These are phyloP conservation scores for Ceratobasidium sp. DNA, from an alignment of 1,284 basidiomycete genomes.

Conservation along the genomic window DNA sequence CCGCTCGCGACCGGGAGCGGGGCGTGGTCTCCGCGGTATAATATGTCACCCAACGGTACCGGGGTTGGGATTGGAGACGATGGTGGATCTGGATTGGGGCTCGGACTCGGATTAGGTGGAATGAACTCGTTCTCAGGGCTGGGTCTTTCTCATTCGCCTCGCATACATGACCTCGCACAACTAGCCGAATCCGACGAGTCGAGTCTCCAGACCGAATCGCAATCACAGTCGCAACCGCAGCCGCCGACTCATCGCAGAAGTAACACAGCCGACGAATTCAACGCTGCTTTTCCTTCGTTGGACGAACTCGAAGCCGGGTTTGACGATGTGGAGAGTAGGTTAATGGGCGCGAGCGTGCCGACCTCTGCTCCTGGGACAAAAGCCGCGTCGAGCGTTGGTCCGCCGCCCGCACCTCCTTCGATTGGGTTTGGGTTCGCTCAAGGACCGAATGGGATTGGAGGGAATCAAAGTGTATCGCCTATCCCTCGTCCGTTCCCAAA, in stretches of 20 bases:
- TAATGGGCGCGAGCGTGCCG: slow-evolving; percentile 11
- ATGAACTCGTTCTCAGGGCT: not conserved
- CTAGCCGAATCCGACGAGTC: not conserved
- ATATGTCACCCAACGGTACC: slow-evolving; percentile 14
- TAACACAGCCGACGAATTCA: slow-evolving; percentile 24
- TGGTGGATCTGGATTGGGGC: slow-evolving; percentile 2
- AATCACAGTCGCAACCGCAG: not conserved
- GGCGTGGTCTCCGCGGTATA: slow-evolving; percentile 10
- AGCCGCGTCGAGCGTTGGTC: no score
- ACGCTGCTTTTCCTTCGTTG: slow-evolving; percentile 26
- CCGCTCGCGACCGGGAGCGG: slow-evolving; percentile 35
- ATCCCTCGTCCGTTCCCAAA: slow-evolving; percentile 27
- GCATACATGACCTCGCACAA: not conserved
- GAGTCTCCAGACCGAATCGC: not conserved
- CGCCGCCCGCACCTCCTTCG: slow-evolving; percentile 5
- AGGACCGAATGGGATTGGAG: not conserved
- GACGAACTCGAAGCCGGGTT: slow-evolving; percentile 33
- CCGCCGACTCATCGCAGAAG: not conserved
- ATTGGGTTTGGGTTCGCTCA: slow-evolving; percentile 19
- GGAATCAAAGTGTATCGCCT: slow-evolving; percentile 12
- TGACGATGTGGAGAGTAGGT: slow-evolving; percentile 17
- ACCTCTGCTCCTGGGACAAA: not conserved
- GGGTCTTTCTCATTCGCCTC: not conserved
- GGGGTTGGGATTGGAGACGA: slow-evolving; percentile 7
- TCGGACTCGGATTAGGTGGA: slow-evolving; percentile 11